phyloP scores from a whole-genome alignment of 2,329 filamentous ascomycete species.

The Didymella arachidicola region DNA sequence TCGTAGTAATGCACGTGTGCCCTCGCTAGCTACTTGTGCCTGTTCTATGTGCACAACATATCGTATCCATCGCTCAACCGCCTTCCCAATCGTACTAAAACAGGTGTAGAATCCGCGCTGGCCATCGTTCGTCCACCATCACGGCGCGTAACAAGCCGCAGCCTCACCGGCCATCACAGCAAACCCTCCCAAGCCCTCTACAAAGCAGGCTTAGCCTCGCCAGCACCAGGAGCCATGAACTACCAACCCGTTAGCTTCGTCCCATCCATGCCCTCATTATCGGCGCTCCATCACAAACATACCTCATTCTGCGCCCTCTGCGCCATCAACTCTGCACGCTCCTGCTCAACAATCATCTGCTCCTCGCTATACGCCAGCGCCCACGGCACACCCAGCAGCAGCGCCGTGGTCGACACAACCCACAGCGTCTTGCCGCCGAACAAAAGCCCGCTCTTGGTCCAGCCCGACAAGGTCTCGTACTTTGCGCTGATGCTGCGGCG shows the following conservation, averaged over 20 bases:
- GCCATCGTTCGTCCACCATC: neutral
- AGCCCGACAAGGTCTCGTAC: slow-evolving; percentile 59
- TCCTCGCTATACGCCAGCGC: slow-evolving; percentile 93
- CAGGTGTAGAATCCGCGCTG: slow-evolving; percentile 15
- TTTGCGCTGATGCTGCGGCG: slow-evolving; percentile 61
- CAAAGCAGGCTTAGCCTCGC: slow-evolving; percentile 47
- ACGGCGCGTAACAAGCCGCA: neutral
- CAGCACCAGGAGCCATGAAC: slow-evolving; percentile 47
- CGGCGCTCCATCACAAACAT: slow-evolving; percentile 7
- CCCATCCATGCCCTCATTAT: neutral
- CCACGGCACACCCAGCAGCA: slow-evolving; percentile 92
- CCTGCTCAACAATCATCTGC: slow-evolving; percentile 96
- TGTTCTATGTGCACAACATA: slow-evolving; percentile 25
- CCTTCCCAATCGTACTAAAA: slow-evolving; percentile 31
- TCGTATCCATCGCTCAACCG: slow-evolving; percentile 9
- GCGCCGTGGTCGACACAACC: slow-evolving; percentile 87
- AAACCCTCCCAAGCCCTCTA: slow-evolving; percentile 23
- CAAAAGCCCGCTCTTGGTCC: slow-evolving; percentile 67
- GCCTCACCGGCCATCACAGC: neutral
- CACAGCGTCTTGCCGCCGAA: slow-evolving; percentile 88
- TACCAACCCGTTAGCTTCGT: slow-evolving; percentile 16
- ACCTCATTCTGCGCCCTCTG: slow-evolving; percentile 82
- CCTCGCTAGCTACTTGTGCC: slow-evolving; percentile 7
- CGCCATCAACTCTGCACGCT: slow-evolving; percentile 96
- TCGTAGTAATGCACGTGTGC: slow-evolving; percentile 23